These are phyloP conservation scores for rapeseed (Brassica napus) DNA, from an alignment of 345 rosid species.

Conservation along the genomic window Da-Ae NC_063435.1:27673001-27673500, in stretches of 20 bases:
- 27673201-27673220: background rate
- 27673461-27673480: constrained; percentile 34
- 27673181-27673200: background rate
- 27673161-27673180: background rate
- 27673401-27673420: background rate
- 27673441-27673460: constrained; percentile 37
- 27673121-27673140: constrained; percentile 10
- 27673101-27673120: constrained; percentile 26
- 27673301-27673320: background rate
- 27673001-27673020: background rate
- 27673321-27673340: background rate
- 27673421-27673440: constrained; percentile 29
- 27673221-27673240: background rate
- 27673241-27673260: background rate
- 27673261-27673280: background rate
- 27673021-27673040: background rate
- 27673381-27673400: constrained; percentile 18
- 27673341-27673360: constrained; percentile 4
- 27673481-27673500: constrained; percentile 30
- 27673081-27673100: background rate
- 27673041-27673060: constrained; percentile 2
- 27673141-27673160: background rate
- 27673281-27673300: background rate
- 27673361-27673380: background rate
- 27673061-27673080: background rate